Evolutionary conservation across 441 rosid species (phyloP).

Genomic region (Mallotus repandus): DNA sequence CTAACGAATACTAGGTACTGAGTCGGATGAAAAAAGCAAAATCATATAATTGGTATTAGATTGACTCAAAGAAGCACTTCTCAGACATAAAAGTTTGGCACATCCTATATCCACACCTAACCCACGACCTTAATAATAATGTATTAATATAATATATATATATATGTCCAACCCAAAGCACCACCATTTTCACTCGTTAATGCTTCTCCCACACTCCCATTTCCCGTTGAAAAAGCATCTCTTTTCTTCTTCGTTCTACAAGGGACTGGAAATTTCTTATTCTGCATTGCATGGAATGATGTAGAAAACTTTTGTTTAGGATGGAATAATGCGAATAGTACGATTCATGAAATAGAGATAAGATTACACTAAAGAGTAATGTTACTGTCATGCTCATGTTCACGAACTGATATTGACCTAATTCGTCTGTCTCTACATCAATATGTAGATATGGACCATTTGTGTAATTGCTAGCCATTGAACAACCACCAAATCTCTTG

Average conservation of each 20-base stretch:
- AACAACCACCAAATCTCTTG: not conserved
- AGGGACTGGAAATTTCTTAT: not conserved
- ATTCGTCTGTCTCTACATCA: not conserved
- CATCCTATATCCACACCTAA: constrained; percentile 8
- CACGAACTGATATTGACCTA: not conserved
- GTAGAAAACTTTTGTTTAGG: not conserved
- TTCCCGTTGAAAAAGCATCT: not conserved
- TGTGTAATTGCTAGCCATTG: not conserved
- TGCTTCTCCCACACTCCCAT: constrained; percentile 19
- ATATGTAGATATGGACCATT: not conserved
- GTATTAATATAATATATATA: too few species aligned
- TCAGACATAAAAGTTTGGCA: not conserved
- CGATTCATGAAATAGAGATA: not conserved
- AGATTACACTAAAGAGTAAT: not conserved
- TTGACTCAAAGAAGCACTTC: not conserved
- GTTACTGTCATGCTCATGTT: not conserved
- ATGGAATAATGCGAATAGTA: not conserved
- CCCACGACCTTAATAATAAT: not conserved
- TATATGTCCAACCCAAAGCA: constrained; percentile 5
- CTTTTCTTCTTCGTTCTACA: not conserved
- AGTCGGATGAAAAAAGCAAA: too few species aligned
- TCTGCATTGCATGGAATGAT: not conserved
- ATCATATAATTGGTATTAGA: not conserved
- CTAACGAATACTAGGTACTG: too few species aligned
- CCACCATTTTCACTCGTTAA: not conserved